Conservation (phyloP, 2,329 filamentous ascomycete genomes). For the Zasmidium cellare region DNA sequence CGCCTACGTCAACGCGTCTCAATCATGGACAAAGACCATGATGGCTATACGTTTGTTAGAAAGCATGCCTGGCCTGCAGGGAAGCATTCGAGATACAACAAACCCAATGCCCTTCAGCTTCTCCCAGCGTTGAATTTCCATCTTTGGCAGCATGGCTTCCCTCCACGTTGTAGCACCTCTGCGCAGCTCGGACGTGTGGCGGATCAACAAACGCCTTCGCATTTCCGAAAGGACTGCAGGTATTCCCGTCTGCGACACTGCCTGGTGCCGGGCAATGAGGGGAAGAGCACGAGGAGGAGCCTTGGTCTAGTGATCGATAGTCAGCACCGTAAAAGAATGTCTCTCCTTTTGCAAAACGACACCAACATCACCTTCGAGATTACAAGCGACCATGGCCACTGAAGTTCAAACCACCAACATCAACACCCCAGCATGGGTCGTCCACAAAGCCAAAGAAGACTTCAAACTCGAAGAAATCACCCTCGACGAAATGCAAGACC, state of each 20-base stretch:
- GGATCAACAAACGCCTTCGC: not conserved
- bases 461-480: constrained; percentile 22
- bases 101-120: too few species aligned
- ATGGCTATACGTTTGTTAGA: too few species aligned
- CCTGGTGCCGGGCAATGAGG: not conserved
- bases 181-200: not conserved
- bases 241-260: not conserved
- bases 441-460: constrained; percentile 15
- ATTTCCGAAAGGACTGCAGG: not conserved
- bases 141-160: not conserved
- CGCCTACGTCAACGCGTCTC: not conserved
- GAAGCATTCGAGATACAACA: not conserved
- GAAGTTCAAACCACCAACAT: not conserved
- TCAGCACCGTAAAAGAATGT: not conserved
- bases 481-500: constrained; percentile 17
- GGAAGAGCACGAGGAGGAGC: not conserved
- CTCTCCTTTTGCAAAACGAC: not conserved
- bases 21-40: not conserved
- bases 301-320: not conserved
- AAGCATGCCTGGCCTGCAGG: not conserved
- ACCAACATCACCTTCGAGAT: not conserved
- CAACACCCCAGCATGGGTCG: constrained; percentile 14
- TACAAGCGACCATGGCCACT: not conserved
- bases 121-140: not conserved
- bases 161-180: not conserved